Base-by-base conservation (phyloP, 768 basidiomycete species). In the Boletales sp. region DNA sequence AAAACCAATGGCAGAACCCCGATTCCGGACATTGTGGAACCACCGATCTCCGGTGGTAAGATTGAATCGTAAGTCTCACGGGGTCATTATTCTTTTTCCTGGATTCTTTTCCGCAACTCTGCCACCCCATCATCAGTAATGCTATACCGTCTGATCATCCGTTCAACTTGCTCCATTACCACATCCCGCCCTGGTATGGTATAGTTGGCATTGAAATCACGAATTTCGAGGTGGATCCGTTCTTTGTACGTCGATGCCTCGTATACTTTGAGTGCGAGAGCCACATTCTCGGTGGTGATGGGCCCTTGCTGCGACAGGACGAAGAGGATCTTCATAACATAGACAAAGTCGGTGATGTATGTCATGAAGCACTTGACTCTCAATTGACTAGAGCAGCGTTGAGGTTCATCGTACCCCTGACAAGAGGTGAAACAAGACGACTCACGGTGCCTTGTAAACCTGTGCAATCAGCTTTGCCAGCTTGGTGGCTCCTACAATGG, bases 261-360 rank as follows among this genome's bases (percentile, higher is more conserved):
- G n/a, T 37, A 37, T 4, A 37, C 36, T 13, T 37, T 6, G 9
- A 37, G 12, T 17, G 36, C 36, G 36, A 17, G 36, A 37, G 36
- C 46, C 10, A 34, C 30, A 9, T 40, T 19, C 21, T 40, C 8
- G 7, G 46, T 37, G 1, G 45, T 38, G 19, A 45, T 18, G 6
- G 45, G 13, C 5, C 27, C n/a, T 18, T 12, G 15, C 10, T 35
- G 27, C 12, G 24, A 21, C 17, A 45, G 11, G n/a, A 45, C 11
- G 29, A 46, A 46, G 12, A 46, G 46, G 19, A 40, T 47, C 46
- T 34, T 40, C 46, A 47, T 40, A 9, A 47, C 46, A 12, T 47
- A 47, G 15, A 39, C 8, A n/a, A 47, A 31, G 15, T 40, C 38
- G 15, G 17, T 39, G n/a, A 47, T 40, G 14, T 47, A 47, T 17